phyloP scores from a whole-genome alignment of 2,329 filamentous ascomycete genomes.

The Fusarium poae region DNA sequence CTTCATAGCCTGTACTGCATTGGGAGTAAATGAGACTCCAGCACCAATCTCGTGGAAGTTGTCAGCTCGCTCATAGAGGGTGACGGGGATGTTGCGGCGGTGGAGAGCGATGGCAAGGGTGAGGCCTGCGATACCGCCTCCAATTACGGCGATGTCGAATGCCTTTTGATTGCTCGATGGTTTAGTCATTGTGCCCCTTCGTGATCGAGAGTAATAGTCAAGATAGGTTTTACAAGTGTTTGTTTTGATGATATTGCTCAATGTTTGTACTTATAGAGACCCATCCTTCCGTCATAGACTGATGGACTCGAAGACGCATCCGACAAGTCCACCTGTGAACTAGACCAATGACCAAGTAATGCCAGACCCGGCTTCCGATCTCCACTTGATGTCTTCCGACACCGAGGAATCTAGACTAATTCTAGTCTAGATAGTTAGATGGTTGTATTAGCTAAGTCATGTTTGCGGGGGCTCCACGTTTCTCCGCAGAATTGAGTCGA shows the following conservation, averaged over 20 bases:
- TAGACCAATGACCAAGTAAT: neutral
- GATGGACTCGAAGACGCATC: conserved; percentile 4
- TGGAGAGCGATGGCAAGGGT: conserved; percentile 62
- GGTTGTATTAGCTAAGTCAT: neutral
- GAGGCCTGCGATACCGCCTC: conserved; percentile 65
- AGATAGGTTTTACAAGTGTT: too few relatives aligned
- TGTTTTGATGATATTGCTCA: neutral
- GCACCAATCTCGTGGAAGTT: conserved; percentile 63
- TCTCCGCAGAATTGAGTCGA: conserved; percentile 11
- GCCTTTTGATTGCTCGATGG: conserved; percentile 24
- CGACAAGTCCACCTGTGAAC: neutral
- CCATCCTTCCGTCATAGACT: conserved; percentile 16
- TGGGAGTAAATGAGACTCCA: conserved; percentile 66
- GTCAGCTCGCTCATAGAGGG: conserved; percentile 61
- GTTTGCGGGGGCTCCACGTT: conserved; percentile 25
- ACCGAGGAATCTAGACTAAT: neutral
- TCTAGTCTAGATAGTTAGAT: too few relatives aligned
- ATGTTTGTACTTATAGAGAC: neutral
- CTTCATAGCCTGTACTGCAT: conserved; percentile 62
- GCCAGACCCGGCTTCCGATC: conserved; percentile 27
- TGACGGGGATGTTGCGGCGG: conserved; percentile 58
- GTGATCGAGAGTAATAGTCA: neutral
- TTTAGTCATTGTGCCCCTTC: neutral
- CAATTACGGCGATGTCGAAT: conserved; percentile 61
- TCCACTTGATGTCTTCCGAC: conserved; percentile 13